Conservation (phyloP, 1,284 basidiomycete genomes). For the Sanguinoderma infundibulare region DNA sequence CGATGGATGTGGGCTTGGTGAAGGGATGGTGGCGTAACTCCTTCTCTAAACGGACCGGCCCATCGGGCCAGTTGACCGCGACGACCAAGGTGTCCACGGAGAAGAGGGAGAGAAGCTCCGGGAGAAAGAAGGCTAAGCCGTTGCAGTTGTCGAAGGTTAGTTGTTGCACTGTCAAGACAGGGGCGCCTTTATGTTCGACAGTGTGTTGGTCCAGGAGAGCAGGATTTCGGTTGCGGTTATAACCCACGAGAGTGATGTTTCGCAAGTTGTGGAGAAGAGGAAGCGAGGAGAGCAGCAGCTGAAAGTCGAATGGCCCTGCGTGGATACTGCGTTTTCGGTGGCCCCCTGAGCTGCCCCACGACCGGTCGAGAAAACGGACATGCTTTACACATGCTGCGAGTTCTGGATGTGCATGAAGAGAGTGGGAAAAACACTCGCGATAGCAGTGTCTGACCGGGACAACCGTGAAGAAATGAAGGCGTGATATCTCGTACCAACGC, state of each 20-base stretch:
- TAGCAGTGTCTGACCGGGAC: not conserved
- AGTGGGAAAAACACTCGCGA: not conserved
- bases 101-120: not conserved
- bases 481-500: not conserved
- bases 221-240: no score
- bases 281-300: no score
- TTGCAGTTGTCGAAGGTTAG: not conserved
- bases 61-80: no score
- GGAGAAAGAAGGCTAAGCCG: not conserved
- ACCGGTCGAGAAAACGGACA: not conserved
- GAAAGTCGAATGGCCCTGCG: not conserved
- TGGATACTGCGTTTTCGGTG: not conserved
- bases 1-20: no score
- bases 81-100: not conserved
- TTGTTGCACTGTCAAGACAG: no score
- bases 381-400: not conserved
- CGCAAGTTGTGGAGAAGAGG: no score
- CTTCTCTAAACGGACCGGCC: no score
- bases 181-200: no score
- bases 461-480: not conserved
- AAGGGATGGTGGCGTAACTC: no score
- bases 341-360: not conserved
- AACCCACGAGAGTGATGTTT: no score
- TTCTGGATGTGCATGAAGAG: not conserved
- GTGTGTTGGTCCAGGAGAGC: no score